Evolutionary conservation across 768 basidiomycete genomes (phyloP), one percentile per base, ranked within the genome.

Genomic region (Lactarius hengduanensis): DNA sequence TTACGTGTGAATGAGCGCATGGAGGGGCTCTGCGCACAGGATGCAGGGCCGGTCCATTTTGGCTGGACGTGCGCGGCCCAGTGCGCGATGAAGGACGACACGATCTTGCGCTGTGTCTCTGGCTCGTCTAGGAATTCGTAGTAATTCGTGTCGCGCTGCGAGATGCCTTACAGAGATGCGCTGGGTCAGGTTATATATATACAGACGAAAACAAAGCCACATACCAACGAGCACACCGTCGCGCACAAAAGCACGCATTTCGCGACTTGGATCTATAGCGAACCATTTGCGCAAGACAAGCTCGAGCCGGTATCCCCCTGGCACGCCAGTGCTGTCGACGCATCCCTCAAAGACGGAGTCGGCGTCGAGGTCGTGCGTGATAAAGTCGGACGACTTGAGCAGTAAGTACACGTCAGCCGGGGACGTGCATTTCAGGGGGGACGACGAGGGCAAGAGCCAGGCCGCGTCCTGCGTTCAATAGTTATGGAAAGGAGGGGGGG

Each of bases 261-360:
- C 96, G 57, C 94, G 84, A 67, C 91, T 86, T 38, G 84, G 83
- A 71, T 95, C 91, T 62, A 98, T 80, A 28, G 90, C 80, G 70
- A 94, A 92, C 92, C 94, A 97, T 74, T 94, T 96, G 62, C 92
- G 84, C 61, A 98, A 79, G 2, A 97, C 88, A 11, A 98, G 84
- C 74, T 98, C 95, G 5, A 92, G 80, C 30, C 86, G 80, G 73
- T 92, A 91, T 26, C 50, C 50, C 1, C 66, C 54, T 30, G 75
- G 71, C 15, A 47, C n/a, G 7, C 30, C 45, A 11, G 57, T 50
- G 28, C 10, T 22, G 18, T 67, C 68, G 10, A 74, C 74, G 71
- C 91, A 92, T 0, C 84, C 86, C 20, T 86, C 86, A 65, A 96
- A 96, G 6, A 92, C 86, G 38, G 74, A 77, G 2, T 80, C 80